Conservation (phyloP, 2,329 filamentous ascomycete species). For the Paraconiothyrium brasiliense region DNA sequence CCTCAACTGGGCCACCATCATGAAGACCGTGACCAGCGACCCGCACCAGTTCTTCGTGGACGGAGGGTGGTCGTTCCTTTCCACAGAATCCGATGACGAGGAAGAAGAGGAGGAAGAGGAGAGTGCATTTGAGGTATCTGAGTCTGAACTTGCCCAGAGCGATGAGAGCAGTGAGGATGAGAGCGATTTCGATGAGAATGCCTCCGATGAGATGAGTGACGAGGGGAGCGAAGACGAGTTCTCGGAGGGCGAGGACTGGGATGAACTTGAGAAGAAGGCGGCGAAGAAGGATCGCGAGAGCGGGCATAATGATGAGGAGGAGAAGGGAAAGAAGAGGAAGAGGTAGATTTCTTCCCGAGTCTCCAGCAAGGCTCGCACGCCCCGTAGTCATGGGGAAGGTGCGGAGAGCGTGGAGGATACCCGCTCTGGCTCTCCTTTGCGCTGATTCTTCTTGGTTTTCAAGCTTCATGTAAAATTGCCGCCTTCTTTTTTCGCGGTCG, state of each 20-base stretch:
- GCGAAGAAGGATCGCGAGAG: constrained; percentile 69
- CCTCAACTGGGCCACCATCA: constrained; percentile 98
- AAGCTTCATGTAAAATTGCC: constrained; percentile 14
- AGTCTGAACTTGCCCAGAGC: constrained; percentile 76
- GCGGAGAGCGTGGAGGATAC: background rate
- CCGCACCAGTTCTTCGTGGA: constrained; percentile 95
- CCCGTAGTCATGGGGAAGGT: background rate
- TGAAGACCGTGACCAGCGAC: constrained; percentile 97
- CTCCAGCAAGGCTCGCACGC: background rate
- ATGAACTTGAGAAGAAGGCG: constrained; percentile 90
- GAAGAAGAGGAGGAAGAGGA: constrained; percentile 85
- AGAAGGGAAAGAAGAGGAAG: constrained; percentile 72
- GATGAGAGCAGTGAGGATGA: constrained; percentile 88
- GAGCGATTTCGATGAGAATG: constrained; percentile 92
- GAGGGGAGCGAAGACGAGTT: constrained; percentile 64
- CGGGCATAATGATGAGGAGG: constrained; percentile 64
- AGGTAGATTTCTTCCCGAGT: constrained; percentile 17
- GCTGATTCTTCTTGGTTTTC: background rate
- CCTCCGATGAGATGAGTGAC: constrained; percentile 81
- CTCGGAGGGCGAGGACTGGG: constrained; percentile 81
- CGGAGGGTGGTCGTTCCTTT: constrained; percentile 93
- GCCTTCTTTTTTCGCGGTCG: constrained; percentile 9
- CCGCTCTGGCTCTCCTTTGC: background rate
- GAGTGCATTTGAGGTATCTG: constrained; percentile 88
- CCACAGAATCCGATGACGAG: constrained; percentile 86